Conservation (phyloP, 2,329 filamentous ascomycete genomes). For the Lecanicillium sp. region DNA sequence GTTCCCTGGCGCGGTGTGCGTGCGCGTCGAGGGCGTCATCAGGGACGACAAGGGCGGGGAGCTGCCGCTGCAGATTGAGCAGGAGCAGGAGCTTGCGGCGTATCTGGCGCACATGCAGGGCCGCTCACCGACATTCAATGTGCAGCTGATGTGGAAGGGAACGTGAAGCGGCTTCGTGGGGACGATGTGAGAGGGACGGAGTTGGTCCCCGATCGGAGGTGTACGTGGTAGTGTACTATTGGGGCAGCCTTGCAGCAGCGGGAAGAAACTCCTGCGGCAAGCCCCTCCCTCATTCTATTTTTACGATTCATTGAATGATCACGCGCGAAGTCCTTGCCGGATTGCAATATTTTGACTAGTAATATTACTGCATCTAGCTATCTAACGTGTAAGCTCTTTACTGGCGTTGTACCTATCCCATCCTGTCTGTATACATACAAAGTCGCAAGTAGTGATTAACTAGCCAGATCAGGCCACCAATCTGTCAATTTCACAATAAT, state of each 20-base stretch:
- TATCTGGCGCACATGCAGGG: constrained; percentile 61
- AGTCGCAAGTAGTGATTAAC: too few relatives aligned
- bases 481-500: too few relatives aligned
- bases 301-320: too few relatives aligned
- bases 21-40: constrained; percentile 60
- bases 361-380: background rate
- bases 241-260: too few relatives aligned
- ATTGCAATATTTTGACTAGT: too few relatives aligned
- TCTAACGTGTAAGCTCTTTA: too few relatives aligned
- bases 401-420: too few relatives aligned
- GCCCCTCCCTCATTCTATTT: background rate
- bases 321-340: too few relatives aligned
- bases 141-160: constrained; percentile 32
- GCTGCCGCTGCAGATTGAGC: constrained; percentile 57
- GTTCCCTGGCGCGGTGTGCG: constrained; percentile 53
- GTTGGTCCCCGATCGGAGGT: background rate
- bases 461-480: too few relatives aligned
- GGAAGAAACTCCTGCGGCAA: too few relatives aligned
- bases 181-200: background rate
- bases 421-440: too few relatives aligned
- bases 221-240: background rate
- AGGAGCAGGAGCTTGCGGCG: constrained; percentile 64
- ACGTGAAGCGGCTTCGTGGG: constrained; percentile 6
- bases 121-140: constrained; percentile 37
- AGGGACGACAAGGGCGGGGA: constrained; percentile 55